Evolutionary conservation across 805 yeast genomes (phyloP).

Genomic region (Hyphopichia homilentoma): DNA sequence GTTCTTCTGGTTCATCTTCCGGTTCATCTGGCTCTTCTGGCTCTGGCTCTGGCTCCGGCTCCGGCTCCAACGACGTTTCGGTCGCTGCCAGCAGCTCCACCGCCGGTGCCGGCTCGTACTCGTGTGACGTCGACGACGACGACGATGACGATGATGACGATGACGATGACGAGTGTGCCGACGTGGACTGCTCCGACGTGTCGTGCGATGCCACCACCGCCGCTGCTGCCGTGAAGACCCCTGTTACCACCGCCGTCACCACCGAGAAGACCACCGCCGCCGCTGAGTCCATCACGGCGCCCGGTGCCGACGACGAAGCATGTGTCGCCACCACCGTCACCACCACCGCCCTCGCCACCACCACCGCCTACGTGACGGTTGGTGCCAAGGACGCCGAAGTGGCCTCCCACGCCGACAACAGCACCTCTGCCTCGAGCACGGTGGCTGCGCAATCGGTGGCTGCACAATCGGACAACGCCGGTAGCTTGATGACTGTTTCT

Average conservation of each 20-base stretch:
- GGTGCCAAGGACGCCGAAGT: slow-evolving; percentile 4
- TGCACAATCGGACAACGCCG: slow-evolving; percentile 8
- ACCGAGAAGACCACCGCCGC: slow-evolving; percentile 2
- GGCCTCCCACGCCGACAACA: slow-evolving; percentile 2
- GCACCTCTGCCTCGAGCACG: slow-evolving; percentile 7
- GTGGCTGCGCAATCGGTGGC: slow-evolving; percentile 5
- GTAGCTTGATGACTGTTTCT: slow-evolving; percentile 3
- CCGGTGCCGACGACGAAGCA: slow-evolving; percentile 4
- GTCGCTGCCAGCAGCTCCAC: background rate
- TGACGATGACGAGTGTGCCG: slow-evolving; percentile 7
- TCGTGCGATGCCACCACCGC: slow-evolving; percentile 10
- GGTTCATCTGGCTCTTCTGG: slow-evolving; percentile 3
- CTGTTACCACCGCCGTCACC: background rate
- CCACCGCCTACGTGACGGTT: slow-evolving; percentile 2
- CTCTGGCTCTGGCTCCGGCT: slow-evolving; percentile 7
- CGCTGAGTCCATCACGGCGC: slow-evolving; percentile 4
- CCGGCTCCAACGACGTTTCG: slow-evolving; percentile 1
- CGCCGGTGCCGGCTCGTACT: background rate
- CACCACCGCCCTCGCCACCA: slow-evolving; percentile 2
- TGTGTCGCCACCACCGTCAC: slow-evolving; percentile 5
- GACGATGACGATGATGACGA: slow-evolving; percentile 6
- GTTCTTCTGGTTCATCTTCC: slow-evolving; percentile 4
- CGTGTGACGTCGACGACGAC: slow-evolving; percentile 1
- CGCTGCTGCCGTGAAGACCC: background rate
- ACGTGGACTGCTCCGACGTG: slow-evolving; percentile 9